Evolutionary conservation across 2,329 filamentous ascomycete genomes (phyloP), one percentile per base, ranked within the genome.

Genomic region (Colletotrichum sp.): DNA sequence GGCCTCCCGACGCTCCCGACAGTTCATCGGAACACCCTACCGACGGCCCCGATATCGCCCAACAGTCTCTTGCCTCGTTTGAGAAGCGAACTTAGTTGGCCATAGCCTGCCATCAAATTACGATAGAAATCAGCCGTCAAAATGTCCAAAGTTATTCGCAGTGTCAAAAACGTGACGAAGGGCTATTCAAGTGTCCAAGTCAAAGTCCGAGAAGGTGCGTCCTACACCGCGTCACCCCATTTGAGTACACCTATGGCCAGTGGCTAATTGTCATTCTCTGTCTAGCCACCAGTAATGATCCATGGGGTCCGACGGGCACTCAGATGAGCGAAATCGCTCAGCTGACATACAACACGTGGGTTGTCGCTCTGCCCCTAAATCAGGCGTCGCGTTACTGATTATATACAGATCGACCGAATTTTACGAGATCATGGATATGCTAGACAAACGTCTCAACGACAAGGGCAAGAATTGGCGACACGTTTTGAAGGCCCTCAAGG

Each of bases 401-500:
- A 38, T 16, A 34, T 51, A 55, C 77, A 98, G 96, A 82, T 96
- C 95, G 43, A 96, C 94, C 84, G 97, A 98, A 83, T 99, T 99
- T 87, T 98, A 98, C 87, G 96, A 99, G 83, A 98, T 99, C 80
- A 98, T 99, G 93, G 97, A 99, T 84, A 99, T 99, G 95, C 89
- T 99, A 78, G 97, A 99, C 86, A 98, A 98, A 88, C 93, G 97
- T 78, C 87, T 99, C 81, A 99, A 99, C 80, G 97, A 99, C 85
- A 98, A 99, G 85, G 97, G 97, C 81, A 99, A 98, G 89, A 99
- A 99, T 83, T 99, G 97, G 97, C 93, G 97, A 79, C 97, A 99
- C 83, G 97, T 99, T 15, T 87, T 99, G 74, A 99, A 99, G 86
- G 97, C 97, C 55, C 88, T 99, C 78, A 99, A 99, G 84, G 97